Base-by-base conservation (phyloP, 345 rosid genomes). In the Boechera retrofracta region DNA sequence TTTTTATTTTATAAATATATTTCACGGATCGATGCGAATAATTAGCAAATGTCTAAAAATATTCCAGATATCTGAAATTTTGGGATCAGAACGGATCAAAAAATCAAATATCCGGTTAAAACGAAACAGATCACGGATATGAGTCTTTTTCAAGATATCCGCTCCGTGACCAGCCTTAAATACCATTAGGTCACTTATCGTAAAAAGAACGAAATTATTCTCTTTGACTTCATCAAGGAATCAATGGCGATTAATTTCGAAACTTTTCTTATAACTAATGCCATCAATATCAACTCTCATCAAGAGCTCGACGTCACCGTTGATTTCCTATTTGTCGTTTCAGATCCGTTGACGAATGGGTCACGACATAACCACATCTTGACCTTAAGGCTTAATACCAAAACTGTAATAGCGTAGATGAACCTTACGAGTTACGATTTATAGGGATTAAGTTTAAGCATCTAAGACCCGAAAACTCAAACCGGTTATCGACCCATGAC, bases 401-500 rank as follows among this genome's bases (percentile, higher is more conserved):
- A 47, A 18, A 38, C 9, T 31, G n/a, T 13, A 45, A 45, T 45
- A 45, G 31, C 12, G 4, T 44, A 44, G 11, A 36, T 38, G 36
- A 53, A 8, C 36, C 12, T 51, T 36, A 26, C 62, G 26, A 26
- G n/a, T 12, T 12, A 44, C 48, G 42, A 10, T 2, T 36, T 36
- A 36, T 9, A 36, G 10, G 39, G 39, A 39, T 3, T 6, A 8
- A 6, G 44, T 70, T 44, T 41, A 5, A 32, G 31, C 51, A 70
- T 7, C 52, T 7, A 53, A 39, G 2, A 54, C 38, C 51, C 4
- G 10, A 10, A 54, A 39, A 39, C 5, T 54, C 33, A 18, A 57
- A 57, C 74, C 55, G 64, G 28, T 68, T 67, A 36, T 28, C 49
- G 28, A 52, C 7, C 4, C 28, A 28, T 41, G 2, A 52, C 16